Base-by-base conservation (phyloP, 2,329 filamentous ascomycete species). In the Tolypocladium endophyticum region DNA sequence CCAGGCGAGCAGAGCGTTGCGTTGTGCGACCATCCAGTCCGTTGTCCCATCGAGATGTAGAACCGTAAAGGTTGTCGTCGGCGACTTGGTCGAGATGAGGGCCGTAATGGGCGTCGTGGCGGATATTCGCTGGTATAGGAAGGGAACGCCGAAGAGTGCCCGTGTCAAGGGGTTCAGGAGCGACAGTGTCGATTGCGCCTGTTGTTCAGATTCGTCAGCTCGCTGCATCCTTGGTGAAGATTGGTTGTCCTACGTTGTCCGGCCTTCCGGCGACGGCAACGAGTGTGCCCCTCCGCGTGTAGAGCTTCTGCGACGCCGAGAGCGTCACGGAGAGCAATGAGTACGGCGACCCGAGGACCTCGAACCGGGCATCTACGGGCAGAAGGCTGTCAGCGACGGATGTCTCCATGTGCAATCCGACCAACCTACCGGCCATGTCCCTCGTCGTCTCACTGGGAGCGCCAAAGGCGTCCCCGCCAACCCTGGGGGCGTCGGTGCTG, bases 261-360 rank as follows among this genome's bases (percentile, higher is more conserved):
- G 90, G 81, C 72, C 95, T 93, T 66, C 94, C 94, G 67, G 89
- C 90, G 61, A 97, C 83, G 55, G 88, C 92, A 58, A 97, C 90
- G 57, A 99, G 79, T 1, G 93, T 96, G 58, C 95, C 95, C 68
- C 92, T 86, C 66, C 93, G 85, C 28, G 94, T 97, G 75, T 94
- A 97, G 56, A 99, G 85, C 68, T 89, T 88, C 74, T 97, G 93
- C 38, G 93, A 97, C 50, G 94, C 90, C 41, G 94, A 95, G 58
- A 99, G 84, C 9, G 88, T 90, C 64, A 96, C 92, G 28, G 93
- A 97, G 66, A 99, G 87, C 64, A 99, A 85, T 59, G 94, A 97
- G 74, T 94, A 94, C 1, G 93, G 92, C 30, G 90, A 85, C 63
- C 94, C 94, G 64, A 99, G 79, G 55, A 97, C 91, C 74, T 97